Conservation (phyloP, 2,329 filamentous ascomycete species). For the Cadophora luteo-olivacea region DNA sequence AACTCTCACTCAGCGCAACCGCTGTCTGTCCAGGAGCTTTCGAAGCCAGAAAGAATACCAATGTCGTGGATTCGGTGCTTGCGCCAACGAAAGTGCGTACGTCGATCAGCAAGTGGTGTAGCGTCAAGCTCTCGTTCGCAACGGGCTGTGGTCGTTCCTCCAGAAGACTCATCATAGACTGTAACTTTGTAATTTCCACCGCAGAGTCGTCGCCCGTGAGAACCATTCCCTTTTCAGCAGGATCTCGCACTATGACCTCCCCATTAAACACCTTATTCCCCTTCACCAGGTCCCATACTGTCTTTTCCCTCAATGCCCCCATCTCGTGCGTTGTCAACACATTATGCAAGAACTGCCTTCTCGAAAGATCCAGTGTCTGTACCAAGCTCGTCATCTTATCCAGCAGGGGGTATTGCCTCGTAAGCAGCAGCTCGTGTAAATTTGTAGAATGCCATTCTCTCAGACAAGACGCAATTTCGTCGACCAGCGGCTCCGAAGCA, state of each 20-base stretch:
- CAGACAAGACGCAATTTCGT: conserved; percentile 96
- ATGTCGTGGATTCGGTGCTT: conserved; percentile 74
- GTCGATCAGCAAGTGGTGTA: conserved; percentile 85
- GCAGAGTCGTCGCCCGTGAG: conserved; percentile 93
- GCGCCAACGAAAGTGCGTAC: conserved; percentile 82
- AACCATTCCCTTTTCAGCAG: conserved; percentile 80
- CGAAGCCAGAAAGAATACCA: conserved; percentile 80
- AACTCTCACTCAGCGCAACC: conserved; percentile 80
- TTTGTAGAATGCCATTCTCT: conserved; percentile 99
- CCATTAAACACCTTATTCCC: conserved; percentile 95
- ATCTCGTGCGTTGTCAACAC: conserved; percentile 90
- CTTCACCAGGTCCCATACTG: conserved; percentile 92
- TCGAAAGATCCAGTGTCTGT: conserved; percentile 79
- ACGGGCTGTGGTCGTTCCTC: conserved; percentile 77
- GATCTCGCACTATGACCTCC: conserved; percentile 94
- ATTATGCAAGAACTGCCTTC: conserved; percentile 91
- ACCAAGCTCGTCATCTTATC: conserved; percentile 84
- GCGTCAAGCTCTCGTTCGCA: conserved; percentile 70
- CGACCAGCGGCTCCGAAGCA: conserved; percentile 85
- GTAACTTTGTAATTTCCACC: conserved; percentile 86
- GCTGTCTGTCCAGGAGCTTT: conserved; percentile 69
- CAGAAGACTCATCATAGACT: conserved; percentile 94
- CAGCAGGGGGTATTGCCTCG: conserved; percentile 79
- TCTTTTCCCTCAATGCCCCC: conserved; percentile 79
- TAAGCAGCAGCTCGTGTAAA: conserved; percentile 87